phyloP scores from a whole-genome alignment of 2,329 filamentous ascomycete genomes.

The Fusarium musae region DNA sequence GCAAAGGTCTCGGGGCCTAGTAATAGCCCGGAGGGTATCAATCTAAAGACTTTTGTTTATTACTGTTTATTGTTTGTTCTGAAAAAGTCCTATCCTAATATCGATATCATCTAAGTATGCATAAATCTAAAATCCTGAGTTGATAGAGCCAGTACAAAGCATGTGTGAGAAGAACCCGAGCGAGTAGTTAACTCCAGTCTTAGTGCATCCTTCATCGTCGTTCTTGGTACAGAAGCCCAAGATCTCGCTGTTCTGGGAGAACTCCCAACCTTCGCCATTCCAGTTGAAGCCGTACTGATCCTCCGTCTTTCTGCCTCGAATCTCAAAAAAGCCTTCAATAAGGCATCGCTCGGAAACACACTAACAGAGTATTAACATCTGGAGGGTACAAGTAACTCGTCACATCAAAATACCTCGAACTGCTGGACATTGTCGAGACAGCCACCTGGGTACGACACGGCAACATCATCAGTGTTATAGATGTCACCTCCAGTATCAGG shows the following conservation, averaged over 20 bases:
- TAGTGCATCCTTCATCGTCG: background rate
- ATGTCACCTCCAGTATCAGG: background rate
- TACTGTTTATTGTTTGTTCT: no score
- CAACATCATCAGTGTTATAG: background rate
- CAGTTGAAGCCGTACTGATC: background rate
- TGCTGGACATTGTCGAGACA: background rate
- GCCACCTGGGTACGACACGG: background rate
- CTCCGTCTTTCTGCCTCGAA: background rate
- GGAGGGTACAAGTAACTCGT: accelerated
- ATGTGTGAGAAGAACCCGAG: background rate
- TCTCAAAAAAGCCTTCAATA: background rate
- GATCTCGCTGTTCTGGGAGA: background rate
- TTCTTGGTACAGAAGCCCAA: background rate
- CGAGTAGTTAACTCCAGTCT: background rate
- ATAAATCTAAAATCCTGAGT: background rate
- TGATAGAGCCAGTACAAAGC: background rate
- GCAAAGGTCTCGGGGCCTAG: no score
- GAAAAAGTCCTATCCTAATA: no score
- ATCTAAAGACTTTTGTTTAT: no score
- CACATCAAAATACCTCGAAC: background rate
- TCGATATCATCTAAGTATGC: no score
- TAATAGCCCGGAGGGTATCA: no score
- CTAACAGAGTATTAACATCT: accelerated
- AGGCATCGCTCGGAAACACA: background rate
- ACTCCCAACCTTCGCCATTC: background rate